Percentiles rank a stretch among this genome's conserved stretches.
Evolutionary conservation across 805 yeast genomes (phyloP).

Genomic region (Starmera dryadoides): DNA sequence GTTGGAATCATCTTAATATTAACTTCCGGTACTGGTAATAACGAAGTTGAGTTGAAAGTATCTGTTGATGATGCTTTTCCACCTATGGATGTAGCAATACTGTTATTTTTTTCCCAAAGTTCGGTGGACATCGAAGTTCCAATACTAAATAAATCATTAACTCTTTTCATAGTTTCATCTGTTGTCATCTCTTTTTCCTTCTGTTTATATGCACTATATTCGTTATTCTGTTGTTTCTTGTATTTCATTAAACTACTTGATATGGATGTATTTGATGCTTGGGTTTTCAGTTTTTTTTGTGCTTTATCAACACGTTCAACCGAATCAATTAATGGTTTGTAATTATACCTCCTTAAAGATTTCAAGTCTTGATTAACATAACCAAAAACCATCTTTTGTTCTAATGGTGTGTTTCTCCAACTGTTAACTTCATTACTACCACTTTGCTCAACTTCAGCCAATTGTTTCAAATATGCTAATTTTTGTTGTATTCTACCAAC

Average conservation of each 20-base stretch:
- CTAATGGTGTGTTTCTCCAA: neutral
- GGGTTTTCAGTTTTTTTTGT: neutral
- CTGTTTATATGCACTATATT: neutral
- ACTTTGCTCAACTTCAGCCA: neutral
- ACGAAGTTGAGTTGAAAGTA: neutral
- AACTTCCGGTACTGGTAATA: neutral
- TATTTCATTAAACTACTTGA: neutral
- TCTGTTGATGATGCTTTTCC: neutral
- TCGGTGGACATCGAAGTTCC: neutral
- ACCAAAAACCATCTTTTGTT: neutral
- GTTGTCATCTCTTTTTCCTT: neutral
- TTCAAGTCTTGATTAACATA: neutral
- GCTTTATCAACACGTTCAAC: neutral
- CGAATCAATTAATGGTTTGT: neutral
- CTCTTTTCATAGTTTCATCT: neutral
- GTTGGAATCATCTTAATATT: neutral
- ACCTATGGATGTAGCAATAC: neutral
- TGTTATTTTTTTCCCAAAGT: neutral
- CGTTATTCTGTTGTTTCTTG: neutral
- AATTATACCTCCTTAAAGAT: neutral
- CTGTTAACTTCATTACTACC: too few species aligned
- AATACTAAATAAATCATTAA: neutral
- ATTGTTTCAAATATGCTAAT: neutral
- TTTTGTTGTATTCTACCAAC: conserved; percentile 1
- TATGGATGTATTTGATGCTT: neutral